Evolutionary conservation across 1,139 yeast species (phyloP).

Genomic region (Lizanozyma gosingica): DNA sequence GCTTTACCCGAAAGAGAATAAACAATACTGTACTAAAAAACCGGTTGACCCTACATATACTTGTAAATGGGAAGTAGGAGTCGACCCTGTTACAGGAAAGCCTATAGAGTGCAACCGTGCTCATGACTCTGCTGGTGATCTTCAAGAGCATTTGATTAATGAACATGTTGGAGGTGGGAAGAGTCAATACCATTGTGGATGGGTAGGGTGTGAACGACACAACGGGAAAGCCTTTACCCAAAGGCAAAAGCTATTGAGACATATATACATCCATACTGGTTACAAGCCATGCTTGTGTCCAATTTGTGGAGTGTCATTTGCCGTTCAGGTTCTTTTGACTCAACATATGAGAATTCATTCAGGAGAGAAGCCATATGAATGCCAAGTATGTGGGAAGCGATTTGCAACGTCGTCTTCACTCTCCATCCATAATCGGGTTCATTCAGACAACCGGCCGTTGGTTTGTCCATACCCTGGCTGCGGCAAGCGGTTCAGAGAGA

Average conservation of each 20-base stretch:
- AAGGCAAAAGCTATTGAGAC: conserved; percentile 79
- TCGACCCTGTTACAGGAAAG: conserved; percentile 17
- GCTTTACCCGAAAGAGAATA: conserved; percentile 21
- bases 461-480: conserved; percentile 75
- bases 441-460: conserved; percentile 68
- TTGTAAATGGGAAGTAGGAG: conserved; percentile 41
- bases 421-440: conserved; percentile 46
- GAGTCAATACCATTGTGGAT: conserved; percentile 58
- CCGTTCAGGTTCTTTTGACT: conserved; percentile 53
- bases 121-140: conserved; percentile 46
- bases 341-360: conserved; percentile 84
- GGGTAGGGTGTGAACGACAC: conserved; percentile 72
- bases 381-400: conserved; percentile 39
- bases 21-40: conserved; percentile 1
- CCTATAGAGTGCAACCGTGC: conserved; percentile 36
- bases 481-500: conserved; percentile 77
- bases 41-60: conserved; percentile 18
- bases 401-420: conserved; percentile 48
- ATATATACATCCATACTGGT: conserved; percentile 80
- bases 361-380: conserved; percentile 59
- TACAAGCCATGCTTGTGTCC: conserved; percentile 68
- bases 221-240: conserved; percentile 60
- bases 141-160: conserved; percentile 61
- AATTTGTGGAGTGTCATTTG: conserved; percentile 61
- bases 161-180: conserved; percentile 71